Conservation (phyloP, 768 basidiomycete species). For the Coprinellus micaceus region DNA sequence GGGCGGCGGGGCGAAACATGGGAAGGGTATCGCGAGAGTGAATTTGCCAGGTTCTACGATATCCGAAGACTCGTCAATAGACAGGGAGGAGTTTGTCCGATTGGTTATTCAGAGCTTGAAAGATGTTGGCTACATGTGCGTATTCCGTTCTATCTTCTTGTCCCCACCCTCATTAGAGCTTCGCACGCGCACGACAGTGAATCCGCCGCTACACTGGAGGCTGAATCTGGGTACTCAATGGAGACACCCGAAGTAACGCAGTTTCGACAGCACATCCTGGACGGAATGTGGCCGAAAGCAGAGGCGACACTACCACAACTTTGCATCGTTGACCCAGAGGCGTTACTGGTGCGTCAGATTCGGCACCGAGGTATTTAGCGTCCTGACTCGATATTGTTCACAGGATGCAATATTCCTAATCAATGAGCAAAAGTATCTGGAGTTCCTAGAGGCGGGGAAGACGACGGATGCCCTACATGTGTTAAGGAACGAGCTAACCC, state of each 20-base stretch:
- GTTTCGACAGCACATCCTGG: conserved; percentile 76
- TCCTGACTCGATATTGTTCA: not conserved
- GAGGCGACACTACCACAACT: conserved; percentile 65
- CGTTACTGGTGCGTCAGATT: conserved; percentile 54
- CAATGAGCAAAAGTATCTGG: conserved; percentile 93
- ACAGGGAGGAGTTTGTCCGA: conserved; percentile 89
- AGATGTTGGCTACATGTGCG: conserved; percentile 79
- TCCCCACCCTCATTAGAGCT: not conserved
- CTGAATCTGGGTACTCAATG: conserved; percentile 87
- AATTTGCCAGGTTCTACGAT: conserved; percentile 68
- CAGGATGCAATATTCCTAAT: conserved; percentile 86
- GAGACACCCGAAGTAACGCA: conserved; percentile 74
- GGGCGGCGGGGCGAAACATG: conserved; percentile 45
- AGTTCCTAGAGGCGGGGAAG: conserved; percentile 78
- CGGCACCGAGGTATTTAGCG: no score
- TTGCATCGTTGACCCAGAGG: conserved; percentile 65
- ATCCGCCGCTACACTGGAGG: conserved; percentile 84
- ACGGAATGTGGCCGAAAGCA: conserved; percentile 78
- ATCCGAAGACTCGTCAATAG: conserved; percentile 74
- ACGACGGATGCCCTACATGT: conserved; percentile 81
- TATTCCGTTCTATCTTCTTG: conserved; percentile 16
- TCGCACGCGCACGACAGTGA: conserved; percentile 49
- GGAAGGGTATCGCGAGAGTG: conserved; percentile 55
- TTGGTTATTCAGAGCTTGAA: conserved; percentile 84
- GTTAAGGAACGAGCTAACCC: conserved; percentile 84